Evolutionary conservation across 2,329 filamentous ascomycete genomes (phyloP).

Genomic region (Calonectria pauciramosa): DNA sequence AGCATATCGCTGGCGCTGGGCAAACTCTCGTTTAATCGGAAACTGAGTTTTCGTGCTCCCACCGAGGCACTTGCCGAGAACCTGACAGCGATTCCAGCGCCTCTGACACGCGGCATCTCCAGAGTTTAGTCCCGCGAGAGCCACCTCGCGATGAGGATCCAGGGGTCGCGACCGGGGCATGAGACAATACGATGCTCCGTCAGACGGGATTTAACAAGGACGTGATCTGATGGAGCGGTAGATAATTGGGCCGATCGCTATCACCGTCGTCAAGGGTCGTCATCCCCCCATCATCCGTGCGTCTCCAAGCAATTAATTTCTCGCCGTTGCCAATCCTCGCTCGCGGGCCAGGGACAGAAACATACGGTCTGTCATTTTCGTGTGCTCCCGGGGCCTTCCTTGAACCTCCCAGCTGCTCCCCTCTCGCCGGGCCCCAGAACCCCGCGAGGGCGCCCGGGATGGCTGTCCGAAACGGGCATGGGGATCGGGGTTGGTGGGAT

Average conservation of each 20-base stretch:
- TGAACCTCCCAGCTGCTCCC: not conserved
- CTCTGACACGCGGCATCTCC: not conserved
- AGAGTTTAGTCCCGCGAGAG: constrained; percentile 2
- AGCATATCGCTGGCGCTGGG: not conserved
- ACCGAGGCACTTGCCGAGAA: not conserved
- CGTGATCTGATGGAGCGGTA: constrained; percentile 22
- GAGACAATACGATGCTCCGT: constrained; percentile 21
- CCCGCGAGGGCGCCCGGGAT: constrained; percentile 23
- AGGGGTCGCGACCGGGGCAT: constrained; percentile 11
- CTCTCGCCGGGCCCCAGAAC: constrained; percentile 25
- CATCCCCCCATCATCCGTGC: constrained; percentile 12
- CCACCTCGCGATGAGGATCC: not conserved
- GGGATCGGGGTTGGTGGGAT: constrained; percentile 39
- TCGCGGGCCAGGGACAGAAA: constrained; percentile 6
- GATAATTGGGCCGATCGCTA: constrained; percentile 27
- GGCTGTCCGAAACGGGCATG: constrained; percentile 22
- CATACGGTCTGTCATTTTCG: constrained; percentile 26
- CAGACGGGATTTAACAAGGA: constrained; percentile 14
- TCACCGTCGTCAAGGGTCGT: constrained; percentile 16
- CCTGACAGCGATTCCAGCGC: not conserved
- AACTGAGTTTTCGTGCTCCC: not conserved
- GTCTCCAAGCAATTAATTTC: constrained; percentile 4
- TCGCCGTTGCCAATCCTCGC: not conserved
- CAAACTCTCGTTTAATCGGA: constrained; percentile 2
- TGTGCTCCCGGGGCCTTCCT: constrained; percentile 13